phyloP scores from a whole-genome alignment of 768 basidiomycete genomes.

The Agaricus sinodeliciosus region DNA sequence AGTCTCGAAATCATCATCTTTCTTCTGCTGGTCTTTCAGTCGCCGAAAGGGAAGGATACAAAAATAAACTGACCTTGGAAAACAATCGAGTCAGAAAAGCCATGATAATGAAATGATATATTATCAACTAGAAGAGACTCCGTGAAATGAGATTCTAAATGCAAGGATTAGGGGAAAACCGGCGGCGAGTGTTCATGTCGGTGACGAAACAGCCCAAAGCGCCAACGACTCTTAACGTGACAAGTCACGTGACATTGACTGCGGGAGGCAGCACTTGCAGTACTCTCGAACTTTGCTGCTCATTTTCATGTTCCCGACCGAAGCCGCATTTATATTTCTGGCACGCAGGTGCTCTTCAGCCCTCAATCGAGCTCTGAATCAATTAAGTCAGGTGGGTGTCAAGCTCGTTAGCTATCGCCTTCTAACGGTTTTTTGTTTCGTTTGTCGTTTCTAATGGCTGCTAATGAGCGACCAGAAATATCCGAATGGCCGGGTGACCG shows the following conservation, averaged over 20 bases:
- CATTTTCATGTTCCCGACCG: no score
- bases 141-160: not conserved
- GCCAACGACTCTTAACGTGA: not conserved
- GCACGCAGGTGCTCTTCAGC: no score
- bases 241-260: conserved; percentile 3
- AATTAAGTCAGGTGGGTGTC: no score
- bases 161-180: not conserved
- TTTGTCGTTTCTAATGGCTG: no score
- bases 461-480: no score
- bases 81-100: conserved; percentile 25
- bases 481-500: no score
- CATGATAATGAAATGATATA: conserved; percentile 13
- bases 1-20: conserved; percentile 73
- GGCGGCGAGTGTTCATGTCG: conserved; percentile 3
- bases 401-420: no score
- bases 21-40: conserved; percentile 26
- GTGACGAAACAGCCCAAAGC: not conserved
- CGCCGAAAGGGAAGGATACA: not conserved
- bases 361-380: no score
- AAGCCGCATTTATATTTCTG: no score
- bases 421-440: no score
- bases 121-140: not conserved
- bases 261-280: no score
- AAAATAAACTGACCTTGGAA: conserved; percentile 19
- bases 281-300: no score